Evolutionary conservation across 169 alveolate genomes (phyloP).

Genomic region (Cryptosporidium muris): DNA sequence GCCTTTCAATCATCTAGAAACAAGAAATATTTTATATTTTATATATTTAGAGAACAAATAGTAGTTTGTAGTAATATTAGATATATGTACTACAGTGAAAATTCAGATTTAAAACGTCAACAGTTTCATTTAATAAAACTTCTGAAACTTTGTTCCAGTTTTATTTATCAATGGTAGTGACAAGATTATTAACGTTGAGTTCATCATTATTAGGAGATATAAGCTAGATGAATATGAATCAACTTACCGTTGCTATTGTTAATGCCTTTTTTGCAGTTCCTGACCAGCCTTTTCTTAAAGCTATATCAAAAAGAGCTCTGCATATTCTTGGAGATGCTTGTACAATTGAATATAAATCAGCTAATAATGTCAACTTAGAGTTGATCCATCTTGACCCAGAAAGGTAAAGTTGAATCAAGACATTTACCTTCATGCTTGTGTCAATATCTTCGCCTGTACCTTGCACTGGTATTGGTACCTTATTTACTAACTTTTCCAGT

Average conservation of each 20-base stretch:
- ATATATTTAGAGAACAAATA: neutral
- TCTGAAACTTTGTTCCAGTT: too few species aligned
- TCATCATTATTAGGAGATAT: constrained; percentile 38
- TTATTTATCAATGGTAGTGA: constrained; percentile 70
- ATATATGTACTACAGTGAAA: neutral
- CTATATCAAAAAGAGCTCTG: constrained; percentile 96
- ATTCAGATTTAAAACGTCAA: neutral
- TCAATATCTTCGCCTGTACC: constrained; percentile 85
- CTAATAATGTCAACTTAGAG: constrained; percentile 36
- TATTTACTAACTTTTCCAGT: constrained; percentile 90
- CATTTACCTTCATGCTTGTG: constrained; percentile 91
- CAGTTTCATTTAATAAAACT: too few species aligned
- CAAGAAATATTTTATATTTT: neutral
- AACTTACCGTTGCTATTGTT: constrained; percentile 75
- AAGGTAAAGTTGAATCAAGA: constrained; percentile 95
- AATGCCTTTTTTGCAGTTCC: constrained; percentile 89
- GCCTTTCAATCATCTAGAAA: constrained; percentile 91
- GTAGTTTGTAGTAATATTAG: neutral
- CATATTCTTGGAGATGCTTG: constrained; percentile 98
- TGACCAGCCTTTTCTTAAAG: constrained; percentile 94
- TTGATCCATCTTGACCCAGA: constrained; percentile 91
- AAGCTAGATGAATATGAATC: neutral
- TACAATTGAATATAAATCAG: constrained; percentile 97
- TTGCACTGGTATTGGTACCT: constrained; percentile 87
- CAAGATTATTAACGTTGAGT: constrained; percentile 38